A percentile compares a stretch with the other conserved stretches of the same genome.
Evolutionary conservation across 306 rosid species (phyloP).

Genomic region (Hippophae rhamnoides): DNA sequence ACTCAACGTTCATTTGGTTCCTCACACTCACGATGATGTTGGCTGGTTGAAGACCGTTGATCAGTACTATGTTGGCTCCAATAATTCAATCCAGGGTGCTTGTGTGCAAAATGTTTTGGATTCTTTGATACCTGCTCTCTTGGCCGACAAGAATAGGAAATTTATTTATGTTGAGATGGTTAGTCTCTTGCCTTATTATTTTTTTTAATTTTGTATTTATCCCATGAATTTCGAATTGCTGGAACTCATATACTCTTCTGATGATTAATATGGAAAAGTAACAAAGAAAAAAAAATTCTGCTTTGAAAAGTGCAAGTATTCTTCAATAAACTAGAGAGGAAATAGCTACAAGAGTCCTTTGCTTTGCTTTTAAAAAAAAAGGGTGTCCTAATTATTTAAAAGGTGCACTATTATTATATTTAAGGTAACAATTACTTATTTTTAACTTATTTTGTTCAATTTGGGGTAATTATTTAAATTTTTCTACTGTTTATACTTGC

Average conservation of each 20-base stretch:
- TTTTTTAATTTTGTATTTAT: background rate
- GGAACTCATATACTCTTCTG: background rate
- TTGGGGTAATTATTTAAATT: too few species aligned
- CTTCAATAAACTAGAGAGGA: too few species aligned
- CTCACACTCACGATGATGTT: conserved; percentile 53
- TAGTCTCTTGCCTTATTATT: conserved; percentile 13
- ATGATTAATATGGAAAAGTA: too few species aligned
- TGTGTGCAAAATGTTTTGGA: conserved; percentile 50
- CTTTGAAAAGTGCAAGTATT: too few species aligned
- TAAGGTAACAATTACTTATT: too few species aligned
- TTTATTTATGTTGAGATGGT: conserved; percentile 85
- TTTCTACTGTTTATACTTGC: too few species aligned
- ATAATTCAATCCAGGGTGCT: conserved; percentile 50
- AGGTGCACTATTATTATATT: too few species aligned
- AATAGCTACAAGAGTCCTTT: too few species aligned
- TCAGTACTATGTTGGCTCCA: conserved; percentile 53
- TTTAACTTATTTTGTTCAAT: too few species aligned
- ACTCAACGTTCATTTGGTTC: conserved; percentile 44
- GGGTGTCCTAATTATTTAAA: too few species aligned
- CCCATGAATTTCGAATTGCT: background rate
- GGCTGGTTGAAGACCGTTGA: conserved; percentile 59
- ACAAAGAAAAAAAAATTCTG: too few species aligned
- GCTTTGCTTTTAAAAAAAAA: too few species aligned
- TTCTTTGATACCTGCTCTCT: conserved; percentile 35
- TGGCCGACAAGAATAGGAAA: conserved; percentile 79